These are phyloP conservation scores for Gnaphalium uliginosum DNA, from an alignment of 129 eudicot species.

Conservation along the genomic window DNA sequence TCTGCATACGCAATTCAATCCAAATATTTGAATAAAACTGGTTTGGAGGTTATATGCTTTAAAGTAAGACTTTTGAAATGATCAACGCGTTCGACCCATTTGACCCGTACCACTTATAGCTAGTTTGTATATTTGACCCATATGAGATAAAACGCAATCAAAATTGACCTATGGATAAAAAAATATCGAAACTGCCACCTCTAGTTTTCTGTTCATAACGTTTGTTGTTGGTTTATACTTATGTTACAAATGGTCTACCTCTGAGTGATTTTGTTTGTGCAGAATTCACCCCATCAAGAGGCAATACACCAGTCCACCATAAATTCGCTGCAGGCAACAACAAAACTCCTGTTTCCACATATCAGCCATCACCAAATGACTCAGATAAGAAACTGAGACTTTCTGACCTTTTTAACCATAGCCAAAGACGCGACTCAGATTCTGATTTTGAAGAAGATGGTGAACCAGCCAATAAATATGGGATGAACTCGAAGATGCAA, in stretches of 20 bases:
- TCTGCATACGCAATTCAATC: neutral
- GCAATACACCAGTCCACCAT: conserved; percentile 69
- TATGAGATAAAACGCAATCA: neutral
- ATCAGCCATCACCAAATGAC: conserved; percentile 44
- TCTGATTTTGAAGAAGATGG: conserved; percentile 24
- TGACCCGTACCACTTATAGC: neutral
- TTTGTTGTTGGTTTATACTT: neutral
- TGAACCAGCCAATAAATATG: conserved; percentile 9
- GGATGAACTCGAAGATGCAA: conserved; percentile 4
- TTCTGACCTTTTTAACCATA: conserved; percentile 60
- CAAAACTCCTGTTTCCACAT: conserved; percentile 20
- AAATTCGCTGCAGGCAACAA: conserved; percentile 46
- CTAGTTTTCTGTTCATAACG: neutral
- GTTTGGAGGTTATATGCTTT: neutral
- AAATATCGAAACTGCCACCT: neutral
- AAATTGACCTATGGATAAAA: neutral
- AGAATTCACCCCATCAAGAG: conserved; percentile 71
- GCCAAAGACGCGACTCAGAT: conserved; percentile 32
- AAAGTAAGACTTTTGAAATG: neutral
- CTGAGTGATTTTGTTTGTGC: conserved; percentile 19
- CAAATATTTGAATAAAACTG: neutral
- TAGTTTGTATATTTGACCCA: neutral
- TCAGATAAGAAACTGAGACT: conserved; percentile 50
- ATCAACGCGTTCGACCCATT: neutral
- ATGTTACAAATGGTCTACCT: neutral